A percentile compares a stretch with the other conserved stretches of the same genome.
phyloP scores from a whole-genome alignment of 129 eudicot genomes.

The Flaveria robusta region DNA sequence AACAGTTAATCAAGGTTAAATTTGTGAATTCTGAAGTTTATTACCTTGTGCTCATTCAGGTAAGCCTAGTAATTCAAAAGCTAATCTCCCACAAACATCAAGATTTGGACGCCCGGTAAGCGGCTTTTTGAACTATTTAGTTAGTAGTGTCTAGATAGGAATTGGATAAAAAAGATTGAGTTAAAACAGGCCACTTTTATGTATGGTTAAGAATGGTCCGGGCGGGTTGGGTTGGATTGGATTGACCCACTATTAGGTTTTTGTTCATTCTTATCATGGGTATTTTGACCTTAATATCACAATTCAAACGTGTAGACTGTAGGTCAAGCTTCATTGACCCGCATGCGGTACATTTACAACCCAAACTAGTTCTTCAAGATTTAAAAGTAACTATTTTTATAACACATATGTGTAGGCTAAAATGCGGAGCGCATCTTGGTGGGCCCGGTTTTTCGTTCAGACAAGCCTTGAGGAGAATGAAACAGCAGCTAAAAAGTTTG shows the following conservation, averaged over 20 bases:
- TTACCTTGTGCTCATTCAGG: slow-evolving; percentile 40
- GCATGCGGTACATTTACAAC: not conserved
- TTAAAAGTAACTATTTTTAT: slow-evolving; percentile 20
- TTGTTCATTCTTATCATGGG: not conserved
- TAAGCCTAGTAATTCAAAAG: slow-evolving; percentile 60
- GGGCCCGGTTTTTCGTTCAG: slow-evolving; percentile 77
- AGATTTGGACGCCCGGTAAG: slow-evolving; percentile 84
- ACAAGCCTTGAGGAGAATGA: slow-evolving; percentile 74
- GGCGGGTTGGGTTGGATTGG: not conserved
- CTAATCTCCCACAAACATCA: slow-evolving; percentile 61
- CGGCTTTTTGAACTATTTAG: not conserved
- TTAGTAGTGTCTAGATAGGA: not conserved
- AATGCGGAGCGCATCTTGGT: slow-evolving; percentile 79
- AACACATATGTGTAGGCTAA: slow-evolving; percentile 59
- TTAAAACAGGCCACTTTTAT: no score
- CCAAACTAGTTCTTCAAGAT: not conserved
- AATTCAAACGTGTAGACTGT: no score
- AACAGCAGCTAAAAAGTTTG: slow-evolving; percentile 66
- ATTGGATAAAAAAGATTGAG: no score
- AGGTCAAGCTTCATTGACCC: no score
- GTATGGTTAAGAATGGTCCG: no score
- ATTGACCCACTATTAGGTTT: not conserved
- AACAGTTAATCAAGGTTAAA: slow-evolving; percentile 1
- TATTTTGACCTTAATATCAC: no score
- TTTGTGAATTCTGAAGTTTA: not conserved